Evolutionary conservation across 495 filamentous ascomycete species (phyloP).

Genomic region (Tuber brumale): DNA sequence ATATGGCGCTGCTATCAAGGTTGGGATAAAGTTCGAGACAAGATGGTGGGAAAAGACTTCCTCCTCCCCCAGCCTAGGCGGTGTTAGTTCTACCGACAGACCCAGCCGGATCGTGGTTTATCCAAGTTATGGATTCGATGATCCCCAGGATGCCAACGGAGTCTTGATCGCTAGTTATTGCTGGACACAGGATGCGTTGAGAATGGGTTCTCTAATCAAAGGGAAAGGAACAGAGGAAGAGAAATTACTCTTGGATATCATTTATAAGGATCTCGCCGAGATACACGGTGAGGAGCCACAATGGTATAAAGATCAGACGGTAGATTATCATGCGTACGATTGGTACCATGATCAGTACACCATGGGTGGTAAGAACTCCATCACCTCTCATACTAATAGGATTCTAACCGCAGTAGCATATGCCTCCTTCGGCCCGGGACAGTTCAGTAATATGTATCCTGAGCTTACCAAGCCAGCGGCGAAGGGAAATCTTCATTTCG

Average conservation of each 20-base stretch:
- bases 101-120: constrained; percentile 46
- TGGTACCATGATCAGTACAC: constrained; percentile 21
- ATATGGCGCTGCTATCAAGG: constrained; percentile 42
- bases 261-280: constrained; percentile 38
- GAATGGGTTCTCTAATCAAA: constrained; percentile 42
- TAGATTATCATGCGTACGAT: constrained; percentile 18
- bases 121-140: constrained; percentile 45
- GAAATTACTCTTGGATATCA: constrained; percentile 37
- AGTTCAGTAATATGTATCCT: constrained; percentile 14
- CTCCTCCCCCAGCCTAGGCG: constrained; percentile 25
- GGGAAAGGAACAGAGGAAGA: constrained; percentile 9
- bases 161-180: constrained; percentile 47
- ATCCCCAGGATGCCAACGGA: constrained; percentile 31
- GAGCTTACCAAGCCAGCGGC: constrained; percentile 16
- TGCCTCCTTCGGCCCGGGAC: constrained; percentile 14
- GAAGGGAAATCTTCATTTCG: constrained; percentile 20
- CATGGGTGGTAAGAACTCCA: constrained; percentile 7
- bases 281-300: constrained; percentile 5
- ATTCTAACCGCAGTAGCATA: background rate
- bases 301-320: background rate
- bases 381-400: background rate
- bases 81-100: constrained; percentile 43
- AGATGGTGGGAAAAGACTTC: constrained; percentile 41
- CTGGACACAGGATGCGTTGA: constrained; percentile 46
- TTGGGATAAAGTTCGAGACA: constrained; percentile 42